Percentiles rank a stretch among this genome's conserved stretches.
Conservation (phyloP, 2,329 filamentous ascomycete species). For the Fusarium sp. region DNA sequence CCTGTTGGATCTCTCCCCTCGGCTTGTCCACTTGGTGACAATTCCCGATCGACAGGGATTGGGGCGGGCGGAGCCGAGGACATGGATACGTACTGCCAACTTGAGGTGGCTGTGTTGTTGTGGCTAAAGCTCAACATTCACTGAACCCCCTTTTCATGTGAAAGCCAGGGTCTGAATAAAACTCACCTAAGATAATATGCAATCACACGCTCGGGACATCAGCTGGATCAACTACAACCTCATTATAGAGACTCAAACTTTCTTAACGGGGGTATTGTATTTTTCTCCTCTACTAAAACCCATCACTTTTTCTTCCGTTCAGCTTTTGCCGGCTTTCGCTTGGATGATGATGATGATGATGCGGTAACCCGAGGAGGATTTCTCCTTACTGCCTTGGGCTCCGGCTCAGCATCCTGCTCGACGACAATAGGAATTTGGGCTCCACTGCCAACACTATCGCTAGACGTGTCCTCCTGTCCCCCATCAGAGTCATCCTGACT, state of each 20-base stretch:
- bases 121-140: constrained; percentile 16
- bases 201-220: neutral
- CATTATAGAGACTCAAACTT: constrained; percentile 14
- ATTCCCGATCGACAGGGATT: constrained; percentile 36
- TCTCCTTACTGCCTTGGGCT: constrained; percentile 48
- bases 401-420: constrained; percentile 45
- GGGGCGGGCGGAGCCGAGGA: constrained; percentile 42
- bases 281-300: constrained; percentile 23
- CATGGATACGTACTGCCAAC: neutral
- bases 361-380: constrained; percentile 45
- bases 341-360: constrained; percentile 50
- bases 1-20: constrained; percentile 17
- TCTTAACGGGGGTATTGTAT: constrained; percentile 12
- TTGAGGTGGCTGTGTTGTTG: constrained; percentile 18
- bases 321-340: constrained; percentile 50
- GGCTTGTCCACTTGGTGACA: constrained; percentile 13
- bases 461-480: constrained; percentile 48
- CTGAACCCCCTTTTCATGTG: constrained; percentile 21
- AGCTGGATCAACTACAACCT: constrained; percentile 13
- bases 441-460: constrained; percentile 50
- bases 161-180: constrained; percentile 8
- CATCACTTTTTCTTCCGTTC: constrained; percentile 50
- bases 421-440: constrained; percentile 53
- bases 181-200: neutral
- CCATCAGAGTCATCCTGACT: constrained; percentile 43